Base-by-base conservation (phyloP, 2,329 filamentous ascomycete genomes). In the Fusarium newnesense region DNA sequence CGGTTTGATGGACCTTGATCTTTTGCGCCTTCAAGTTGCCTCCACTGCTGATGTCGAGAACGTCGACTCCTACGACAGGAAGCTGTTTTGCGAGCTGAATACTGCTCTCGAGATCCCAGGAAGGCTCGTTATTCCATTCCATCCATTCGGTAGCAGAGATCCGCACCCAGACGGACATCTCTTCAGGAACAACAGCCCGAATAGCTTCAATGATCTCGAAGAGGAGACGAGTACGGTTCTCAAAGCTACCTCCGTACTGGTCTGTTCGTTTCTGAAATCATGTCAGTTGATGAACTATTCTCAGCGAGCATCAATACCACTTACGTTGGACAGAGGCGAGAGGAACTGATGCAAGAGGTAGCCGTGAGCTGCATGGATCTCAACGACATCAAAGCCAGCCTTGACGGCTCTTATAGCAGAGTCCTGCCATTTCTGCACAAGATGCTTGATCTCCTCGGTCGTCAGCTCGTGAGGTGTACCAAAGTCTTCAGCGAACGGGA, bases 31-130 rank as follows among this genome's bases (percentile, higher is more conserved):
- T 81, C 79, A 90, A 88, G 79, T 93, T 93, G 43, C 93, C 95
- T 39, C 91, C 94, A 2, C 91, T 91, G 75, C 91, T 94, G 64
- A 97, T 90, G 80, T 98, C 95, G 36, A 97, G 86, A 21, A 97
- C 84, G 80, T 98, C 95, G 47, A 97, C 88, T 36, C 95, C 95
- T 18, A 87, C 85, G 1, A 87, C 88, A 0, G 93, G 92, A 2
- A 98, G 87, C 15, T 92, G 84, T 79, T 80, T 80, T 56, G 78
- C 78, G n/a, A 82, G 75, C 26, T 70, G 74, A 63, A 81, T 81
- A 60, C 75, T 80, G 73, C 95, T 88, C 47, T 91, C 87, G n/a
- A 92, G 76, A 9, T 89, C 91, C 94, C 94, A 97, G 30, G 84
- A 86, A 11, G 84, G 82, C 72, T 83, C 75, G 56, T 77, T 80